phyloP scores from a whole-genome alignment of 163 green algal species.

The Chlamydomonas reinhardtii region DNA sequence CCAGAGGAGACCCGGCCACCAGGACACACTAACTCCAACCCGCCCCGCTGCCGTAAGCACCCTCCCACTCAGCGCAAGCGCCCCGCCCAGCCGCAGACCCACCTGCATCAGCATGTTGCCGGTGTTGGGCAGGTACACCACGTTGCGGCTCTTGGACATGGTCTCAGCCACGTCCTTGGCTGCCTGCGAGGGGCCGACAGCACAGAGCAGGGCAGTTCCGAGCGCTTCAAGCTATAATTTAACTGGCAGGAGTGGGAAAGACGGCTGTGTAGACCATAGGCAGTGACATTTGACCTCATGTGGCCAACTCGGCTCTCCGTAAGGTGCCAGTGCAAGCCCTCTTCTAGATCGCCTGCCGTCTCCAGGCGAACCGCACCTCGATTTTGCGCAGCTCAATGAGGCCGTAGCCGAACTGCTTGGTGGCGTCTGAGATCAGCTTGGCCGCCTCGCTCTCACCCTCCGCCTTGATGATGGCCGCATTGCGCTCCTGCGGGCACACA shows the following conservation, averaged over 20 bases:
- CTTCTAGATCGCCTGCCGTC: too few species aligned
- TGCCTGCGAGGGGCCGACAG: constrained; percentile 53
- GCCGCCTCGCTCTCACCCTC: constrained; percentile 97
- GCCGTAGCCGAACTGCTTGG: constrained; percentile 80
- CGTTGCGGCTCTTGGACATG: constrained; percentile 86
- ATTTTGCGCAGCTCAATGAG: constrained; percentile 98
- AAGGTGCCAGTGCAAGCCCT: too few species aligned
- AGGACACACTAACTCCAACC: too few species aligned
- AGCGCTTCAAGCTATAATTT: too few species aligned
- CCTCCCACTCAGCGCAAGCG: too few species aligned
- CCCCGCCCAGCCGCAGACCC: too few species aligned
- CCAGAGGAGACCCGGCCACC: too few species aligned
- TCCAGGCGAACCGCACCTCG: constrained; percentile 79
- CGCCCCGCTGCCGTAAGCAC: too few species aligned
- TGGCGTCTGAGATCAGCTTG: constrained; percentile 96
- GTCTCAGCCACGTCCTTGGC: constrained; percentile 91
- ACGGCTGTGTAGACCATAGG: too few species aligned
- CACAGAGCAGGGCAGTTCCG: neutral
- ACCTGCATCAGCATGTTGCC: constrained; percentile 85
- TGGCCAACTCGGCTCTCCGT: too few species aligned
- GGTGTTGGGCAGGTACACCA: constrained; percentile 90
- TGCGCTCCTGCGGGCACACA: constrained; percentile 83
- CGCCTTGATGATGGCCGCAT: constrained; percentile 93
- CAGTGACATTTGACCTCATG: too few species aligned
- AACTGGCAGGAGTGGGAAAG: too few species aligned